Evolutionary conservation across 169 alveolate species (phyloP).

Genomic region (Fabrea salina): DNA sequence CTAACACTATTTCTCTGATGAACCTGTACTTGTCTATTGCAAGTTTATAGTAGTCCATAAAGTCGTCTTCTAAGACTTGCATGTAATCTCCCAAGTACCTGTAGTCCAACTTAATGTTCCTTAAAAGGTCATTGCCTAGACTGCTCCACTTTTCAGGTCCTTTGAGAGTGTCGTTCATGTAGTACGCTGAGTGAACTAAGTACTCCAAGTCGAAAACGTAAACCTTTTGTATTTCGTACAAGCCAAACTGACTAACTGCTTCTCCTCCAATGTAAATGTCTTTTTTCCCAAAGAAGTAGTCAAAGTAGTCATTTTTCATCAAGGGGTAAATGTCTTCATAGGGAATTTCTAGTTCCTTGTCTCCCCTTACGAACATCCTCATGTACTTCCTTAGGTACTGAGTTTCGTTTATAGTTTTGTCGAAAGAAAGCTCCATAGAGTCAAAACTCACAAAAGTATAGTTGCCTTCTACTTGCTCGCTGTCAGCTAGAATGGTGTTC

Average conservation of each 20-base stretch:
- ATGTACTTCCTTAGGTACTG: neutral
- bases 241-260: neutral
- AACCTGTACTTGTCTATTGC: neutral
- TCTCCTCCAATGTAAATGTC: neutral
- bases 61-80: neutral
- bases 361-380: neutral
- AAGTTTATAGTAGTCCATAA: neutral
- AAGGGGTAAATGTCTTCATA: constrained; percentile 2
- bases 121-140: neutral
- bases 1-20: neutral
- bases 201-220: constrained; percentile 7
- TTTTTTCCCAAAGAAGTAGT: neutral
- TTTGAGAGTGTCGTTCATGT: neutral
- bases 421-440: neutral
- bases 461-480: neutral
- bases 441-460: neutral
- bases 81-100: neutral
- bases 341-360: neutral
- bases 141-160: neutral
- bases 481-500: neutral
- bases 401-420: neutral
- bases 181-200: neutral
- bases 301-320: neutral
- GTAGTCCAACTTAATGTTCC: neutral
- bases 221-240: neutral